Base-by-base conservation (phyloP, 2,329 filamentous ascomycete species). In the Trichoderma asperellum region DNA sequence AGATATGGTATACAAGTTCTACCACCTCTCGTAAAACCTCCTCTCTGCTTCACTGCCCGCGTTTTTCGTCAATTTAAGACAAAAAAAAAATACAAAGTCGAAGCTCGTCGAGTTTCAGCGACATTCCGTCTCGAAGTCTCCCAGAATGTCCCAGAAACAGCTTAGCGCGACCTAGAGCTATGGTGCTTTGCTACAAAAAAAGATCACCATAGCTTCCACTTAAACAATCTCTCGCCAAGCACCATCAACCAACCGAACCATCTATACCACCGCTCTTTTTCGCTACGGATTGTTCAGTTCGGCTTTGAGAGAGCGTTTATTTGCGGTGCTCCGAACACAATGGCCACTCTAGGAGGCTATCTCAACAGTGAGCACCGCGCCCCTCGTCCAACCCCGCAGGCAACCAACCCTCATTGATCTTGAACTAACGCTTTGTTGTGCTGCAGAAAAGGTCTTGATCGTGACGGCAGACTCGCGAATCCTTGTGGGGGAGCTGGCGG, bases 381-480 rank as follows among this genome's bases (percentile, higher is more conserved):
- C 37, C 47, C 58, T 62, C 37, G 16, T 35, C 57, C 53, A 55
- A 60, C 61, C 60, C 69, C 69, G 60, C 66, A 60, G 65, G 53
- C 58, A 61, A 34, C 55, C 58, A 61, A 34, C 55, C 24, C 34
- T 18, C 24, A 10, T 34, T 21, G 32, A 55, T 18, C 69, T 57
- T 53, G 24, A 69, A 69, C 69, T 49, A 43, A 67, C 55, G 47
- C n/a, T 56, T 49, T 59, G 24, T n/a, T 27, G 57, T 59, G 62
- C 67, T 69, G 12, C 55, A 97, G 96, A 97, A 82, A 96, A 93
- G 81, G 93, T 98, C 75, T 86, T 94, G 70, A 91, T 98, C 76
- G 88, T 98, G 72, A 98, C 96, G 34, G 91, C 93, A 74, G 96
- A 98, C 81, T 96, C 95, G 63, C 91, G 95, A 75, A 97, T 93